Evolutionary conservation across 2,329 filamentous ascomycete genomes (phyloP).

Genomic region (Paecilomyces sp.): DNA sequence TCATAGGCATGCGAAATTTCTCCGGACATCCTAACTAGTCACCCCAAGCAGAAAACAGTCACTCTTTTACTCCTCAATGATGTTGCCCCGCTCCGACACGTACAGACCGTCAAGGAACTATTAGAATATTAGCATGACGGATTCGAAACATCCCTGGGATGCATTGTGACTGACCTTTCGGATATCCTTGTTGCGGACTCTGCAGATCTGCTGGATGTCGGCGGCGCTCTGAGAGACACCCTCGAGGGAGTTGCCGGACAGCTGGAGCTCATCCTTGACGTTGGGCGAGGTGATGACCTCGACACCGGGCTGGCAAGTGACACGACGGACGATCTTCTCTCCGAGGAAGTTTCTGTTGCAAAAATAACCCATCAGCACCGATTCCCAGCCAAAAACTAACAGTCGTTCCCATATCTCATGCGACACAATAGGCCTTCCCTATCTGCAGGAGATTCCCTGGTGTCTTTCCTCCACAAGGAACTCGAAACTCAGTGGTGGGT

Average conservation of each 20-base stretch:
- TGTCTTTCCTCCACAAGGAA: not conserved
- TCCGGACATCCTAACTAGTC: conserved; percentile 28
- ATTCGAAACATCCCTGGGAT: not conserved
- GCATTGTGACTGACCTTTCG: conserved; percentile 64
- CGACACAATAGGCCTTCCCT: not conserved
- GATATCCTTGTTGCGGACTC: conserved; percentile 99
- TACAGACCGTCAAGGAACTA: conserved; percentile 99
- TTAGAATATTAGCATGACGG: not conserved
- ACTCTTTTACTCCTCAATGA: conserved; percentile 54
- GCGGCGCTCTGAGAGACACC: conserved; percentile 95
- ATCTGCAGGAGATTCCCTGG: not conserved
- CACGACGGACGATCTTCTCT: conserved; percentile 96
- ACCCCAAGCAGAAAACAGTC: conserved; percentile 21
- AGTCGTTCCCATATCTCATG: not conserved
- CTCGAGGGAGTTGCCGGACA: conserved; percentile 92
- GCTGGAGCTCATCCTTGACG: conserved; percentile 95
- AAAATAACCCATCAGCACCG: conserved; percentile 23
- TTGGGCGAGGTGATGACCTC: conserved; percentile 82
- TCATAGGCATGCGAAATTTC: conserved; percentile 33
- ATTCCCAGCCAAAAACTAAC: not conserved
- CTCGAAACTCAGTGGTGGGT: not conserved
- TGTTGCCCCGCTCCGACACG: conserved; percentile 97
- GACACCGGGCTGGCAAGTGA: conserved; percentile 84
- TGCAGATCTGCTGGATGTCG: conserved; percentile 99
- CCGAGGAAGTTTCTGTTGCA: conserved; percentile 84